Conservation (phyloP, 2,329 filamentous ascomycete species). For the Zasmidium citrigriseum region DNA sequence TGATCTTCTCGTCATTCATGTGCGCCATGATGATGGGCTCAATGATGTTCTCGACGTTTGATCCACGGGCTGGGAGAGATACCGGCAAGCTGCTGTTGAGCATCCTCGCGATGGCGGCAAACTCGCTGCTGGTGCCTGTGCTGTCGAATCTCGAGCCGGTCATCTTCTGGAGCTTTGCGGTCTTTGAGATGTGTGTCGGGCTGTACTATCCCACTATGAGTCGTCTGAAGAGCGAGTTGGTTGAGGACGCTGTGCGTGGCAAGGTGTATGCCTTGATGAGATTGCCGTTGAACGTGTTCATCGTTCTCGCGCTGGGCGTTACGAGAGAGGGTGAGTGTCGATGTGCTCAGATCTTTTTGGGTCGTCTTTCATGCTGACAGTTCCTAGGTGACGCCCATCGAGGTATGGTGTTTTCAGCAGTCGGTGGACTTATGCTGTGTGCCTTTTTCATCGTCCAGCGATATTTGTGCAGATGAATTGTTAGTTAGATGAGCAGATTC, state of each 20-base stretch:
- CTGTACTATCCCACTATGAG: conserved; percentile 60
- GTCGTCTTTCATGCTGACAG: conserved; percentile 1
- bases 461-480: not conserved
- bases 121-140: conserved; percentile 34
- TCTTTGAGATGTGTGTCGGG: conserved; percentile 60
- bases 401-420: conserved; percentile 15
- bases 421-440: conserved; percentile 12
- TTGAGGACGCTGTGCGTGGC: conserved; percentile 57
- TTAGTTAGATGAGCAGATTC: no score
- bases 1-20: conserved; percentile 62
- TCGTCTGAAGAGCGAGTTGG: conserved; percentile 55
- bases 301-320: conserved; percentile 52
- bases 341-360: no score
- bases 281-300: conserved; percentile 60
- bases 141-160: conserved; percentile 45
- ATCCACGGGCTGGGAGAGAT: conserved; percentile 14
- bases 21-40: conserved; percentile 61
- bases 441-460: conserved; percentile 16
- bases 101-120: conserved; percentile 44
- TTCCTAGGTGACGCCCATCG: conserved; percentile 15
- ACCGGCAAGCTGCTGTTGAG: conserved; percentile 37
- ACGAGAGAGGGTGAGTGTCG: conserved; percentile 39
- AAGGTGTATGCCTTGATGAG: conserved; percentile 60
- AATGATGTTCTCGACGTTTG: conserved; percentile 48
- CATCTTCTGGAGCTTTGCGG: conserved; percentile 59